A percentile compares a stretch with the other conserved stretches of the same genome.
Evolutionary conservation across 1,284 basidiomycete genomes (phyloP).

Genomic region (Trametes polyzona): DNA sequence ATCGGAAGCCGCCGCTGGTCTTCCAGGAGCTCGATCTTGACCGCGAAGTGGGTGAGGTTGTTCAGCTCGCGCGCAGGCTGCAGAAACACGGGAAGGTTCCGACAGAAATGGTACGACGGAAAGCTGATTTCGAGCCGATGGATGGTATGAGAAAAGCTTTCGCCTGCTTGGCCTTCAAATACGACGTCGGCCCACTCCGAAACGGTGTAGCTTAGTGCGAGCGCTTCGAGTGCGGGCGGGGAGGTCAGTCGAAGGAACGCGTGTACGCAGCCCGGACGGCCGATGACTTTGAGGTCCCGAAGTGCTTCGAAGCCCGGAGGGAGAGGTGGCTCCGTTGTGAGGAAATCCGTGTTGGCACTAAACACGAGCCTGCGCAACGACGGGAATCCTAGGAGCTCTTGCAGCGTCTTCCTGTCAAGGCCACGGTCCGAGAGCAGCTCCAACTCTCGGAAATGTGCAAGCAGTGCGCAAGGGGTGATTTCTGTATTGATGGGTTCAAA

Average conservation of each 20-base stretch:
- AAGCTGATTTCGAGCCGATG: neutral
- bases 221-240: neutral
- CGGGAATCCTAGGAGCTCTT: neutral
- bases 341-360: neutral
- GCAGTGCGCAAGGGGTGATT: neutral
- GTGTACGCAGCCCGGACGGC: neutral
- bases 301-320: neutral
- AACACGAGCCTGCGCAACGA: neutral
- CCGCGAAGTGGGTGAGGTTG: neutral
- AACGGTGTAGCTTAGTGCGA: neutral
- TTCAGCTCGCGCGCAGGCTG: neutral
- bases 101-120: neutral
- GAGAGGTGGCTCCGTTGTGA: neutral
- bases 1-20: neutral
- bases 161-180: neutral
- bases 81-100: neutral
- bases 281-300: neutral
- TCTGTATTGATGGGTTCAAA: neutral
- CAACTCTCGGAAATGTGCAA: neutral
- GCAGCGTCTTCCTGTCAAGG: neutral
- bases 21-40: neutral
- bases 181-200: neutral
- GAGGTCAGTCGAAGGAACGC: neutral
- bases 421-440: neutral
- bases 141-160: neutral